phyloP scores from a whole-genome alignment of 495 filamentous ascomycete species.

The Jackrogersella minutella region DNA sequence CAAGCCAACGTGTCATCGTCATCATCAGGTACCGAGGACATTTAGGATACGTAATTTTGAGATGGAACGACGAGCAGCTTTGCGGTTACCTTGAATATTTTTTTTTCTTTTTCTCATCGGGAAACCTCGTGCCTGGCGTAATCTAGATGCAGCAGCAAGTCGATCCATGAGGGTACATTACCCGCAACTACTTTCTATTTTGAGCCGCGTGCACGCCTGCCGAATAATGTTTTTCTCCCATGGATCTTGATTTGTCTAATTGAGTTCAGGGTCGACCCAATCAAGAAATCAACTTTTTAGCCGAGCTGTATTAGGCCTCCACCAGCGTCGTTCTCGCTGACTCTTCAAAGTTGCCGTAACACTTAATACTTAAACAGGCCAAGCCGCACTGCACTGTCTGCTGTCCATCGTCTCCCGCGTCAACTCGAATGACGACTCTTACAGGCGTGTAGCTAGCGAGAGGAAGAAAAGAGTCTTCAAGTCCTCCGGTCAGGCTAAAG shows the following conservation, averaged over 20 bases:
- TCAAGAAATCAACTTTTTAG: conserved; percentile 31
- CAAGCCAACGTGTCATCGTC: conserved; percentile 20
- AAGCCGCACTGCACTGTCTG: conserved; percentile 20
- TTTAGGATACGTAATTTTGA: conserved; percentile 17
- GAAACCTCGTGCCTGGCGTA: conserved; percentile 22
- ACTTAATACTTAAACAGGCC: background rate
- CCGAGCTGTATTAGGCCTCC: conserved; percentile 31
- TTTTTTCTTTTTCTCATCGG: conserved; percentile 7
- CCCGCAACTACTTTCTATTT: conserved; percentile 40
- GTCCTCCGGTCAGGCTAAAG: conserved; percentile 14
- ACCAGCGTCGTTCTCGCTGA: conserved; percentile 4
- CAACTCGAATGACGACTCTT: background rate
- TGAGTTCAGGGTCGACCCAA: conserved; percentile 26
- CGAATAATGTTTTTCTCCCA: conserved; percentile 3
- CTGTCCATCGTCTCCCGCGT: conserved; percentile 1
- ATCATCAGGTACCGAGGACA: conserved; percentile 26
- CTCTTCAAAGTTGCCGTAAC: background rate
- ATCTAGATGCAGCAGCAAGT: conserved; percentile 35
- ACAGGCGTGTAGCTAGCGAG: conserved; percentile 16
- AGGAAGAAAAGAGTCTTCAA: background rate
- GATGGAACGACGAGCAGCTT: conserved; percentile 4
- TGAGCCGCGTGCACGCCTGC: conserved; percentile 33
- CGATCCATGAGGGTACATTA: conserved; percentile 21
- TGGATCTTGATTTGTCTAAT: conserved; percentile 21
- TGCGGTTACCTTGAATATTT: conserved; percentile 6